Percentiles rank a stretch among this genome's conserved stretches.
Evolutionary conservation across 2,329 filamentous ascomycete species (phyloP).

Genomic region (Pseudogymnoascus sp.): DNA sequence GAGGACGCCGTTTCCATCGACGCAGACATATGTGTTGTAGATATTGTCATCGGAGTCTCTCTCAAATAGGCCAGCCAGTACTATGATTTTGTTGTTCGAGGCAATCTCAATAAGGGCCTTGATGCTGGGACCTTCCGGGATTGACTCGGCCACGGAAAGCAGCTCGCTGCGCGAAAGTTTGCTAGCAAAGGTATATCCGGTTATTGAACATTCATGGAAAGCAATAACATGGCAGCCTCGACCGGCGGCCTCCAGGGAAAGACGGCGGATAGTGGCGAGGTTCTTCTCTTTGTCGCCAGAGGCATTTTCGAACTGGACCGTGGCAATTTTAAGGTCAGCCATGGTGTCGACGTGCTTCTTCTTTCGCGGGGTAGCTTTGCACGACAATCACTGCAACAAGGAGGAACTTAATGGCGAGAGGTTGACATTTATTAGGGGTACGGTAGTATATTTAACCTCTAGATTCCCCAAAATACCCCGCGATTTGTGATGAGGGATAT

Average conservation of each 20-base stretch:
- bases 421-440: not conserved
- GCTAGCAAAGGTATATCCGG: slow-evolving; percentile 2
- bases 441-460: not conserved
- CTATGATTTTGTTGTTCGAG: not conserved
- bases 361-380: slow-evolving; percentile 12
- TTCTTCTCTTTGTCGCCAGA: not conserved
- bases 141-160: not conserved
- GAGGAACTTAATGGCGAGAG: not conserved
- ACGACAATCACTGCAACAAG: slow-evolving; percentile 10
- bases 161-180: not conserved
- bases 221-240: not conserved
- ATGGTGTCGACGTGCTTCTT: slow-evolving; percentile 9
- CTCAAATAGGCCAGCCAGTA: not conserved
- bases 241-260: not conserved
- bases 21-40: slow-evolving; percentile 5
- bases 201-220: not conserved
- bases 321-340: slow-evolving; percentile 2
- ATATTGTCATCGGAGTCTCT: not conserved
- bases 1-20: not conserved
- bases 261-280: not conserved
- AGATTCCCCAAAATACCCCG: not conserved
- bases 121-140: not conserved
- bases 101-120: not conserved
- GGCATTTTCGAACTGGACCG: not conserved
- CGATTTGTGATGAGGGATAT: not conserved